Evolutionary conservation across 352 stramenopile species (phyloP).

Genomic region (Globisporangium emineosum): DNA sequence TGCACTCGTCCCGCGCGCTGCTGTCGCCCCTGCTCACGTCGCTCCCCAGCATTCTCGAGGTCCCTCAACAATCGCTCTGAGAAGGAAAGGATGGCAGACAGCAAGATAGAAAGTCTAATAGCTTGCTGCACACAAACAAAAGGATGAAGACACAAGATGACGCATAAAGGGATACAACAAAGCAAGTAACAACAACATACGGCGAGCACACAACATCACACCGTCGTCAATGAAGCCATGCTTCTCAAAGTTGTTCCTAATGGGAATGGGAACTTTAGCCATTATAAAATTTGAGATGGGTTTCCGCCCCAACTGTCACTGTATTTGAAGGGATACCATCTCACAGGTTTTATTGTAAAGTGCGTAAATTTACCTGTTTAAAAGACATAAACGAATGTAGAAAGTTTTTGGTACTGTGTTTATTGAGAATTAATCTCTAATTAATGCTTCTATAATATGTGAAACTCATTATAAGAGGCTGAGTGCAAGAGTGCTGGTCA

Average conservation of each 20-base stretch:
- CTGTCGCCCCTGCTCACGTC: slow-evolving; percentile 64
- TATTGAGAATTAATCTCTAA: too few relatives aligned
- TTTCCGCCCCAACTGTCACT: not conserved
- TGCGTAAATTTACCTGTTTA: not conserved
- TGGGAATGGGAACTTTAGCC: too few relatives aligned
- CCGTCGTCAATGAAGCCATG: not conserved
- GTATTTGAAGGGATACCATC: not conserved
- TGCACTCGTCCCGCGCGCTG: slow-evolving; percentile 56
- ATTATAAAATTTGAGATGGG: not conserved
- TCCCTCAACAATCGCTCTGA: slow-evolving; percentile 24
- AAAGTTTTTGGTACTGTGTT: too few relatives aligned
- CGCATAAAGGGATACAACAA: slow-evolving; percentile 1
- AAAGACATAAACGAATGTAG: too few relatives aligned
- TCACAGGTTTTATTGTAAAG: not conserved
- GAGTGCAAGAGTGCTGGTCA: not conserved
- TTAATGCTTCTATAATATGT: not conserved
- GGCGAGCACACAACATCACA: not conserved
- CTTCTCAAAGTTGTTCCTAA: not conserved
- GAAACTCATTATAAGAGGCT: not conserved
- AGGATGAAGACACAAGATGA: not conserved
- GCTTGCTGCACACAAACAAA: not conserved
- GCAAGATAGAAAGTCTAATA: not conserved
- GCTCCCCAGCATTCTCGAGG: slow-evolving; percentile 22
- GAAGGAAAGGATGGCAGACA: not conserved
- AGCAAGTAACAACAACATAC: not conserved